Base-by-base conservation (phyloP, 2,329 filamentous ascomycete genomes). In the Colletotrichum caudatum region DNA sequence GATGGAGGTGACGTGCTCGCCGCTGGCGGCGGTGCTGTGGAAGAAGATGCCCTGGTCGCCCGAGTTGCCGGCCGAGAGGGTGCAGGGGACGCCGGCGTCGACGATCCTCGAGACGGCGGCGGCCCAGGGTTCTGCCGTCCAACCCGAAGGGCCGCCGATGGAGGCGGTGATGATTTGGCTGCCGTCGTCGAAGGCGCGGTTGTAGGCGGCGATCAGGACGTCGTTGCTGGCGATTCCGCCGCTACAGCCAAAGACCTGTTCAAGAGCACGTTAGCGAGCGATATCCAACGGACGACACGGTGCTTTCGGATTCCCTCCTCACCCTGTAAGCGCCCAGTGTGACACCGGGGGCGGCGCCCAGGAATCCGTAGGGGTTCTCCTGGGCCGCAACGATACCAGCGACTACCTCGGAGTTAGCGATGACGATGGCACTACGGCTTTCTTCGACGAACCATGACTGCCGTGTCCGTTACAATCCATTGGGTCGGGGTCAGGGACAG, bases 311-410 rank as follows among this genome's bases (percentile, higher is more conserved):
- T 29, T 29, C 26, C 16, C 18, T 20, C 16, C 6, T 46, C 18
- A 9, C 67, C 57, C 85, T 84, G 80, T 87, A 91, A 57, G 85
- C 83, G 56, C 87, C 87, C 1, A 91, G 81, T 1, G 81, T 87
- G 1, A 88, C 89, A 51, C 84, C 87, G 0, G 87, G 85, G 0
- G 88, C 89, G 12, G 85, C 87, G 20, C 89, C 89, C 20, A 85
- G 86, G 75, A 90, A 87, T n/a, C 85, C 85, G 48, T 84, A 84
- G 0, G 81, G 78, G 76, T 89, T 83, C 57, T 79, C 77, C 77
- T 90, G 86, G 1, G 89, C 89, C 2, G 88, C 90, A 56, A 92
- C 85, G 72, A 89, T 91, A 41, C 90, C 90, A 1, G 89, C 84
- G 33, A 90, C 87, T 41, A 16, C 14, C 2, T 16, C 3, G 6